Percentiles rank a stretch among this genome's conserved stretches.
These are phyloP conservation scores for Dothistroma pini DNA, from an alignment of 2,329 filamentous ascomycete genomes.

Conservation along the genomic window DNA sequence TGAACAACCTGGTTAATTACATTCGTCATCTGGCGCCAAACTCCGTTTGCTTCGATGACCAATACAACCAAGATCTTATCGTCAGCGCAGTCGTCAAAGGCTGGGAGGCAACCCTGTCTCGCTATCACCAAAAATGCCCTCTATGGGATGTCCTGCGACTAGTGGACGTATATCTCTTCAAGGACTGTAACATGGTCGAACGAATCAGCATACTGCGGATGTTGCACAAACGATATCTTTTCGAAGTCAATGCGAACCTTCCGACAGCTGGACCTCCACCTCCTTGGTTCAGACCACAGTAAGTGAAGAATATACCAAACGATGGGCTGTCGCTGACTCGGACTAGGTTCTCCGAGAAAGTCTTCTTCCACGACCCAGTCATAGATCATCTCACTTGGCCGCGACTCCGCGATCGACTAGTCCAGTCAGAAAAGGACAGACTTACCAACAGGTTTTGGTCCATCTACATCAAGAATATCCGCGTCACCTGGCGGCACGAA, in stretches of 20 bases:
- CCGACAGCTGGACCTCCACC: conserved; percentile 20
- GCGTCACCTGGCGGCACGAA: conserved; percentile 20
- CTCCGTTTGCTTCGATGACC: conserved; percentile 22
- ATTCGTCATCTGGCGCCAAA: conserved; percentile 20
- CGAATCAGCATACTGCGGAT: conserved; percentile 22
- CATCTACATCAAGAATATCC: conserved; percentile 17
- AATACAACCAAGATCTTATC: conserved; percentile 23
- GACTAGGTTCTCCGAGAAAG: conserved; percentile 18
- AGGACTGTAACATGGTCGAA: conserved; percentile 23
- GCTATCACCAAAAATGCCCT: conserved; percentile 22
- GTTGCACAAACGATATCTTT: conserved; percentile 24
- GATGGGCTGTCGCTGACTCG: conserved; percentile 6
- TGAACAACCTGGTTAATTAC: conserved; percentile 24
- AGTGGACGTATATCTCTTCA: conserved; percentile 23
- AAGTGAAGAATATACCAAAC: neutral
- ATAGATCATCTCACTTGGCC: conserved; percentile 26
- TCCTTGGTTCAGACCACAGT: conserved; percentile 24
- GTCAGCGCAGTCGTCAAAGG: conserved; percentile 22
- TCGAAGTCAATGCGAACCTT: conserved; percentile 21
- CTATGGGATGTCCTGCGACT: conserved; percentile 22
- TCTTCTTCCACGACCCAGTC: conserved; percentile 23
- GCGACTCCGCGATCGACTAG: conserved; percentile 18
- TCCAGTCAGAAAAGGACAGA: conserved; percentile 16
- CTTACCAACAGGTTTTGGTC: conserved; percentile 25
- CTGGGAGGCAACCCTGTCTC: conserved; percentile 19